Conservation (phyloP, 139 green algal genomes). For the Chlamydomonas schloesseri region DNA sequence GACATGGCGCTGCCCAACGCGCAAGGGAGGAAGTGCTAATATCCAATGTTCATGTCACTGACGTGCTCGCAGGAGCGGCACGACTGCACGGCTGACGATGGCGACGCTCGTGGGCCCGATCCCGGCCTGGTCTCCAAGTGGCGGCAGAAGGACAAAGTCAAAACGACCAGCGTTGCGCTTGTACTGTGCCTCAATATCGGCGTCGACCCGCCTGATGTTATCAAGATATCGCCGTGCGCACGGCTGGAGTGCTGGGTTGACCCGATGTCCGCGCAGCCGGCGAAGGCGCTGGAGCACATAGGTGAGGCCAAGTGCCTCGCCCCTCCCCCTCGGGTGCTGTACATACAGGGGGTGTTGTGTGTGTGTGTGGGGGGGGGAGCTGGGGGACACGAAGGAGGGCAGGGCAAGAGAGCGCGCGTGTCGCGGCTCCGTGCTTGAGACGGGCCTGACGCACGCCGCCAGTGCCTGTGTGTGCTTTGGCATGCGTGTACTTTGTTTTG, state of each 20-base stretch:
- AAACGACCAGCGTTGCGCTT: constrained; percentile 93
- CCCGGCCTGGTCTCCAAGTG: constrained; percentile 72
- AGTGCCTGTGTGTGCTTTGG: too few species aligned
- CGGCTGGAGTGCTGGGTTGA: constrained; percentile 96
- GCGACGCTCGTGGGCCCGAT: not conserved
- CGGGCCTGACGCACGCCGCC: too few species aligned
- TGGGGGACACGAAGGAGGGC: too few species aligned
- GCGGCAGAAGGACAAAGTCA: constrained; percentile 94
- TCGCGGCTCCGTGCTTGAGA: too few species aligned
- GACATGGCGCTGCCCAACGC: not conserved
- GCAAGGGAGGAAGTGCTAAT: too few species aligned
- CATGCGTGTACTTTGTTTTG: too few species aligned
- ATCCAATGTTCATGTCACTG: not conserved
- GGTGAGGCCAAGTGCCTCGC: too few species aligned
- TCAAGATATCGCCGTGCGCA: constrained; percentile 97
- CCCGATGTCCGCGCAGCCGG: constrained; percentile 91
- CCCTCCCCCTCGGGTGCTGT: too few species aligned
- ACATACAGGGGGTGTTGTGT: too few species aligned
- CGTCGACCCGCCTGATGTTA: constrained; percentile 97
- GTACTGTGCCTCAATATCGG: constrained; percentile 99
- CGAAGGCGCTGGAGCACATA: constrained; percentile 96
- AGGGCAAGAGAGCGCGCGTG: too few species aligned
- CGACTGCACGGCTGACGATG: constrained; percentile 22
- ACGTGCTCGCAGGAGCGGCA: constrained; percentile 28
- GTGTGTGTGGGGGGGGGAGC: too few species aligned